Base-by-base conservation (phyloP, 257 asterid genomes). In the Buddleja alternifolia region DNA sequence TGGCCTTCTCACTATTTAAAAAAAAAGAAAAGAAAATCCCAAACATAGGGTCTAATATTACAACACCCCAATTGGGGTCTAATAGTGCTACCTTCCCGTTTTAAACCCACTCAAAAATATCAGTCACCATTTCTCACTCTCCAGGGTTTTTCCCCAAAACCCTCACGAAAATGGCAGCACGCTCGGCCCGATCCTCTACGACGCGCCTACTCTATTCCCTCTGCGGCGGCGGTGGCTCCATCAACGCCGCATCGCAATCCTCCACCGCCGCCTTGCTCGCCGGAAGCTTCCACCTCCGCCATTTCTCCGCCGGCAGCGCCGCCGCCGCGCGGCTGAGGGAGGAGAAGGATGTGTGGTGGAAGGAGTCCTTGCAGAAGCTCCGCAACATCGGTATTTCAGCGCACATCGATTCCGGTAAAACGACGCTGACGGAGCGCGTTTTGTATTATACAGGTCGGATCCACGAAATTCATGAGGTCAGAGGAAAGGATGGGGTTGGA, bases 401-500 rank as follows among this genome's bases (percentile, higher is more conserved):
- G 19, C 98, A 93, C 70, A 93, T 90, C 58, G 98, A 93, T 74
- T 93, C 98, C 9, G 97, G 98, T 4, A 93, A 93, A 77, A 94
- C 99, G 51, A 94, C 99, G 65, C 74, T 94, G 59, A 94, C 99
- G 9, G 99, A 94, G 86, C 83, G 99, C 72, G 79, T 91, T 15
- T 25, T 91, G 81, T 94, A 15, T 53, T 94, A 94, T 50, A 94
- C 99, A 39, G 99, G 99, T 60, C 86, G 95, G 85, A 94, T 94
- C 82, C 97, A 92, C 74, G 96, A 93, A 85, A 90, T 93, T 52
- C 98, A 93, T 40, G 99, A 94, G 82, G 99, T 94, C 12, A 71
- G 97, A 50, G 99, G 99, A 71, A 94, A 75, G 83, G 99, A 94
- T 77, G 97, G 99, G 45, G 95, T 94, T 25, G 99, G 99, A 6